phyloP scores from a whole-genome alignment of 192 early-diverging fungal species.

The Coemansia sp. region DNA sequence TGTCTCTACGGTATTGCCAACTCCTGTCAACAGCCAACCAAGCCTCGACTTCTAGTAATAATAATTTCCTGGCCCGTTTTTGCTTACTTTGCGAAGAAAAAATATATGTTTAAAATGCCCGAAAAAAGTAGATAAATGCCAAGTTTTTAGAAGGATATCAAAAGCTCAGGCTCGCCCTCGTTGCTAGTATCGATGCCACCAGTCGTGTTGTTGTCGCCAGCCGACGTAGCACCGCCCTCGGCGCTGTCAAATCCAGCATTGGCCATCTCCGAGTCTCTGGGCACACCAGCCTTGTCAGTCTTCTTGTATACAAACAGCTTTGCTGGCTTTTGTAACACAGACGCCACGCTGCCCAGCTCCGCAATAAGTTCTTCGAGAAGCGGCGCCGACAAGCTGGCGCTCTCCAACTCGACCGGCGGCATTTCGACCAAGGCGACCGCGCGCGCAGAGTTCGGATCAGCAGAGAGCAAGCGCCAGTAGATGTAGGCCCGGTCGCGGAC shows the following conservation, averaged over 20 bases:
- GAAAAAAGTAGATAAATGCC: neutral
- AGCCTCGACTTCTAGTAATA: conserved; percentile 42
- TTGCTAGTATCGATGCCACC: conserved; percentile 21
- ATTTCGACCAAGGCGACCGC: conserved; percentile 88
- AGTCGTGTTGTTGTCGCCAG: conserved; percentile 7
- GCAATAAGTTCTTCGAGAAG: conserved; percentile 86
- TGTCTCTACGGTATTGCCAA: conserved; percentile 47
- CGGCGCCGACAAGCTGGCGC: conserved; percentile 63
- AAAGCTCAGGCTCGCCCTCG: conserved; percentile 55
- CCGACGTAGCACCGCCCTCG: conserved; percentile 9
- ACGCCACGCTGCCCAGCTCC: conserved; percentile 87
- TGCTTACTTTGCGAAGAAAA: neutral
- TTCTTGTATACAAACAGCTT: conserved; percentile 65
- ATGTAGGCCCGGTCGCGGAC: conserved; percentile 95
- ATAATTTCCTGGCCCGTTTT: neutral
- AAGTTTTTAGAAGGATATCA: conserved; percentile 42
- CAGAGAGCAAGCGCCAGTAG: conserved; percentile 96
- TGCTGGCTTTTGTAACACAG: conserved; percentile 94
- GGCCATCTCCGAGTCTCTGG: conserved; percentile 16
- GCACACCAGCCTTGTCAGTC: conserved; percentile 43
- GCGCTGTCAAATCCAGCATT: conserved; percentile 14
- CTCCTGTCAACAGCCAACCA: conserved; percentile 11
- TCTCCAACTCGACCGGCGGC: conserved; percentile 79
- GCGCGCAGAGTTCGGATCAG: conserved; percentile 92
- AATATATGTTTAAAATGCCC: neutral